These are phyloP conservation scores for Talaromyces sp. DNA, from an alignment of 2,329 filamentous ascomycete genomes.

Conservation along the genomic window DNA sequence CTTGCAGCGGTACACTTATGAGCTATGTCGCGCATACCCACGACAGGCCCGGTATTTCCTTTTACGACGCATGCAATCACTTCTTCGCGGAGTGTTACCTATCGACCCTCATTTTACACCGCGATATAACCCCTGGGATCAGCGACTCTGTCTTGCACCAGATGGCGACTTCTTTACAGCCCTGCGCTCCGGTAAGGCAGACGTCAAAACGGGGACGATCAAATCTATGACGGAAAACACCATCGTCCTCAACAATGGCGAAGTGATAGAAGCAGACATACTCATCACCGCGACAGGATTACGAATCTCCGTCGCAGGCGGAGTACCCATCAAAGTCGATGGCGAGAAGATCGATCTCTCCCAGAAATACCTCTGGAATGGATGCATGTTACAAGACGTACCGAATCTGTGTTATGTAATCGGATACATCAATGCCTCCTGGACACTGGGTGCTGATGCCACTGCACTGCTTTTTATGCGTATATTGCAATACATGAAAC, in stretches of 20 bases:
- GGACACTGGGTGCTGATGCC: constrained; percentile 46
- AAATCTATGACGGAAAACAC: constrained; percentile 47
- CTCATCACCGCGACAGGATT: constrained; percentile 46
- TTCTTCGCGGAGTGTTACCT: constrained; percentile 54
- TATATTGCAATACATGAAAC: constrained; percentile 33
- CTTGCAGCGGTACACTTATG: constrained; percentile 48
- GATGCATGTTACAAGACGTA: constrained; percentile 44
- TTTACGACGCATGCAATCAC: constrained; percentile 41
- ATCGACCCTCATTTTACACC: constrained; percentile 63
- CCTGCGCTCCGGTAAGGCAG: constrained; percentile 49
- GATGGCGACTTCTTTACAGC: constrained; percentile 58
- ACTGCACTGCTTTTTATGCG: constrained; percentile 40
- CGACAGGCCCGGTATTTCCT: constrained; percentile 48
- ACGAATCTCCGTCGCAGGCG: constrained; percentile 40
- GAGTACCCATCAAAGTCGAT: constrained; percentile 35
- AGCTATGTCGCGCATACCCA: constrained; percentile 56
- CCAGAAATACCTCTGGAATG: constrained; percentile 43
- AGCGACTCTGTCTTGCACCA: constrained; percentile 69
- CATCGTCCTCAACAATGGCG: constrained; percentile 48
- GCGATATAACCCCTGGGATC: constrained; percentile 65
- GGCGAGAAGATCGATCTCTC: constrained; percentile 32
- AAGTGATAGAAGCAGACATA: constrained; percentile 40
- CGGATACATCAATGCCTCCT: constrained; percentile 45
- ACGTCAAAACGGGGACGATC: constrained; percentile 56
- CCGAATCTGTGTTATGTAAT: constrained; percentile 43